Conservation (phyloP, 2,329 filamentous ascomycete species). For the Pyrenophora tritici-repentis region DNA sequence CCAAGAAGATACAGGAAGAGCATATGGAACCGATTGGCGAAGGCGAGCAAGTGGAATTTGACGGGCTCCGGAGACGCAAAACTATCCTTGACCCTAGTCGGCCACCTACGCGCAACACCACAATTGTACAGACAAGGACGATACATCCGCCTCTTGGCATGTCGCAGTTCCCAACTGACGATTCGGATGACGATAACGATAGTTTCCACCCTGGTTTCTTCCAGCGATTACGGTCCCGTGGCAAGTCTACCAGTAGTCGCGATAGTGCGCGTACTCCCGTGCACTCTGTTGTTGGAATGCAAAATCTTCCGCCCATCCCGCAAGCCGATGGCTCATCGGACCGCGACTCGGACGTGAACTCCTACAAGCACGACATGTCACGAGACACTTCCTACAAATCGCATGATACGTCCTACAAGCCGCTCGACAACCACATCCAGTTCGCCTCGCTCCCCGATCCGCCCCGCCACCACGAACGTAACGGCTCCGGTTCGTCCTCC, state of each 20-base stretch:
- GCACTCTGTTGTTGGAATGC: constrained; percentile 27
- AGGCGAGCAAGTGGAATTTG: constrained; percentile 85
- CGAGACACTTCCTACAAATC: constrained; percentile 50
- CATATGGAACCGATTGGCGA: constrained; percentile 79
- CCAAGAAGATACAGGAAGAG: constrained; percentile 78
- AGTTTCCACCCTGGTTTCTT: constrained; percentile 57
- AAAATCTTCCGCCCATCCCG: constrained; percentile 27
- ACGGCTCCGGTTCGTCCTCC: constrained; percentile 49
- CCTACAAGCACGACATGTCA: constrained; percentile 52
- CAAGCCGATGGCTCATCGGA: constrained; percentile 31
- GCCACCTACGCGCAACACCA: constrained; percentile 34
- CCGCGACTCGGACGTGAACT: constrained; percentile 47
- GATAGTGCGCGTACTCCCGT: constrained; percentile 19
- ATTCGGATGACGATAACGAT: constrained; percentile 48
- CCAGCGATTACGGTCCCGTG: constrained; percentile 40
- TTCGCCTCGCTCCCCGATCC: constrained; percentile 49
- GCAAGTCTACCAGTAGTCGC: constrained; percentile 41
- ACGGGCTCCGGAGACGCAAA: constrained; percentile 79
- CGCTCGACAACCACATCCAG: constrained; percentile 48
- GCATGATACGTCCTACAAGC: constrained; percentile 55
- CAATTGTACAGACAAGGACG: constrained; percentile 55
- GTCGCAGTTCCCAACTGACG: constrained; percentile 76
- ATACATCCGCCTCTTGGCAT: constrained; percentile 82
- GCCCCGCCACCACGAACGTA: constrained; percentile 43
- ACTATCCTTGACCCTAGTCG: constrained; percentile 57